Evolutionary conservation across 805 yeast genomes (phyloP), one percentile per base, ranked within the genome.

Genomic region (Candida hispaniensis): DNA sequence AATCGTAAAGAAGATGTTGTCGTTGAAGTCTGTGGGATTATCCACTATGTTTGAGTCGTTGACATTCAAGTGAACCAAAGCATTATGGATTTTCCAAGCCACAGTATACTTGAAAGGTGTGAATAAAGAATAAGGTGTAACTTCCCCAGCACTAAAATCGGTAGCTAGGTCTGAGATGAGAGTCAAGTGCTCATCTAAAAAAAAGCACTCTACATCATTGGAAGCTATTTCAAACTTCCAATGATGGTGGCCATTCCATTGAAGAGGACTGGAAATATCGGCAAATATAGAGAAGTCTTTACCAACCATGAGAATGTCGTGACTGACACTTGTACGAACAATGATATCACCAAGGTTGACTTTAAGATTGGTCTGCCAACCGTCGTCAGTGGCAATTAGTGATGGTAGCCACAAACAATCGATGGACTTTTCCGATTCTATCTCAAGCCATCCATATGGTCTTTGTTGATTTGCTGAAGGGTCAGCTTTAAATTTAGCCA

Each of bases 381-480:
- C 79, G 2, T 59, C 48, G 3, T 55, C 56, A 0, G 69, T 58
- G 1, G 91, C 71, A 6, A 72, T 56, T 42, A 71, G 63, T 0
- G 79, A 71, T 1, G 68, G 56, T 11, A 57, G 60, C 8, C 61
- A 52, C 3, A 62, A 49, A 1, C 77, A 47, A 0, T 63, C 61
- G 0, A 94, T 69, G 0, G 67, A 73, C 11, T 61, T 59, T 3
- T 63, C 64, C 25, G 75, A 56, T 41, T 75, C 76, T 12, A 83
- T 38, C 48, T 88, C 96, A 3, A 91, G 42, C 98, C 98, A 91
- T 0, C 95, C 97, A 60, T 79, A 91, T 1, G 94, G 79, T 30
- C 91, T 61, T 2, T 62, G 50, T 4, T 56, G 46, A 34, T 56
- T 58, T n/a, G 58, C 53, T 4, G 54, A 47, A 12, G 46, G 48